Percentiles rank a stretch among this genome's conserved stretches.
Evolutionary conservation across 306 rosid species (phyloP).

Genomic region (Hylodesmum podocarpum): DNA sequence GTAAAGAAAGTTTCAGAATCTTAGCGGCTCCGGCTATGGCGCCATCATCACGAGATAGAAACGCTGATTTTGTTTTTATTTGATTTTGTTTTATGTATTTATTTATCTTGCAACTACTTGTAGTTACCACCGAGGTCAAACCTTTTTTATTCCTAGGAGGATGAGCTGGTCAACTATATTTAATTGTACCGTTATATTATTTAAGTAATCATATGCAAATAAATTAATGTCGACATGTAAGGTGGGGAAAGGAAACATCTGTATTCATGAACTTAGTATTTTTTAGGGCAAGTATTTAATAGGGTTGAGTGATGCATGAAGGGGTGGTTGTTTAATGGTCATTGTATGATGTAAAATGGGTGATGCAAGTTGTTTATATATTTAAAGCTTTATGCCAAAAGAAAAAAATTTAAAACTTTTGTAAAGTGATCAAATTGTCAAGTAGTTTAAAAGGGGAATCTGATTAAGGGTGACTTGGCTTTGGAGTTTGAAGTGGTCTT

Average conservation of each 20-base stretch:
- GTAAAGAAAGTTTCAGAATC: not conserved
- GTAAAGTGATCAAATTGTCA: not conserved
- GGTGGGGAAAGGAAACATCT: not conserved
- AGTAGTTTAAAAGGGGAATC: not conserved
- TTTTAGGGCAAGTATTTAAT: not conserved
- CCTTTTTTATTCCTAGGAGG: slow-evolving; percentile 22
- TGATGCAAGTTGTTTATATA: no score
- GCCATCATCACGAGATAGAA: not conserved
- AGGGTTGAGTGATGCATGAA: not conserved
- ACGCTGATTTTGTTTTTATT: not conserved
- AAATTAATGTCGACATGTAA: not conserved
- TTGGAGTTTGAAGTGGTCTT: not conserved
- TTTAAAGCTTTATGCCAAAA: no score
- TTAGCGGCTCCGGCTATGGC: not conserved
- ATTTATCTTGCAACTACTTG: not conserved
- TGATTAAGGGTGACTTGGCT: slow-evolving; percentile 5
- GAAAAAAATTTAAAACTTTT: not conserved
- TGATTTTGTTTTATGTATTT: no score
- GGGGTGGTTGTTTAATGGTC: not conserved
- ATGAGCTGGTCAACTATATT: slow-evolving; percentile 41
- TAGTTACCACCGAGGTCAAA: slow-evolving; percentile 33
- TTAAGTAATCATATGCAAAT: not conserved
- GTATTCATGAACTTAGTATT: not conserved
- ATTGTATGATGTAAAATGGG: slow-evolving; percentile 17
- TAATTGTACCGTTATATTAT: not conserved